Percentiles rank a stretch among this genome's conserved stretches.
phyloP scores from a whole-genome alignment of 1,139 yeast genomes.

The Saccharomycopsis hybrid region DNA sequence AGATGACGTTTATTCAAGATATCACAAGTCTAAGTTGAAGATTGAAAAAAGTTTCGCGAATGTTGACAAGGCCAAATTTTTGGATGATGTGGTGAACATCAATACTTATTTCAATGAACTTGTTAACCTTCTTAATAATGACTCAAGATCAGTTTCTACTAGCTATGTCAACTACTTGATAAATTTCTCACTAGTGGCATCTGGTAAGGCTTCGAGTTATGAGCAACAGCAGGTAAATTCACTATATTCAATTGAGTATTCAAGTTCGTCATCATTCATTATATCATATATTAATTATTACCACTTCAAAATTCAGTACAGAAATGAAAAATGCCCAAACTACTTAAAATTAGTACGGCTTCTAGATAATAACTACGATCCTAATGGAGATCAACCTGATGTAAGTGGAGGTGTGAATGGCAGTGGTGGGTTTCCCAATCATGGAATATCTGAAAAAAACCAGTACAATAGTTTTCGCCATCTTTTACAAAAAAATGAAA shows the following conservation, averaged over 20 bases:
- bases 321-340: conserved; percentile 11
- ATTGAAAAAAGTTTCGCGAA: conserved; percentile 20
- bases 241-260: conserved; percentile 3
- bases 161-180: conserved; percentile 1
- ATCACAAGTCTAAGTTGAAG: conserved; percentile 20
- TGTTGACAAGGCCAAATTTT: conserved; percentile 15
- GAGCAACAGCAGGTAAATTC: too few species aligned
- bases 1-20: conserved; percentile 10
- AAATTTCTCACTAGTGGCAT: background rate
- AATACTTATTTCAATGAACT: conserved; percentile 4
- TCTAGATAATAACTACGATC: conserved; percentile 9
- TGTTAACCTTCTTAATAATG: conserved; percentile 4
- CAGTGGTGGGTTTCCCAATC: too few species aligned
- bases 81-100: conserved; percentile 15
- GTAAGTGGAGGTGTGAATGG: too few species aligned
- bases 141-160: background rate
- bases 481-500: conserved; percentile 13
- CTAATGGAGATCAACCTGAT: background rate
- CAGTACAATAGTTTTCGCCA: conserved; percentile 18
- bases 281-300: conserved; percentile 9
- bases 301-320: conserved; percentile 5
- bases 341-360: conserved; percentile 11
- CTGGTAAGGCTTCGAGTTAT: background rate
- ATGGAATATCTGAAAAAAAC: conserved; percentile 8
- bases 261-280: conserved; percentile 14